These are phyloP conservation scores for Nymphaea thermarum DNA, from an alignment of 164 flowering plant species.

Conservation along the genomic window DNA sequence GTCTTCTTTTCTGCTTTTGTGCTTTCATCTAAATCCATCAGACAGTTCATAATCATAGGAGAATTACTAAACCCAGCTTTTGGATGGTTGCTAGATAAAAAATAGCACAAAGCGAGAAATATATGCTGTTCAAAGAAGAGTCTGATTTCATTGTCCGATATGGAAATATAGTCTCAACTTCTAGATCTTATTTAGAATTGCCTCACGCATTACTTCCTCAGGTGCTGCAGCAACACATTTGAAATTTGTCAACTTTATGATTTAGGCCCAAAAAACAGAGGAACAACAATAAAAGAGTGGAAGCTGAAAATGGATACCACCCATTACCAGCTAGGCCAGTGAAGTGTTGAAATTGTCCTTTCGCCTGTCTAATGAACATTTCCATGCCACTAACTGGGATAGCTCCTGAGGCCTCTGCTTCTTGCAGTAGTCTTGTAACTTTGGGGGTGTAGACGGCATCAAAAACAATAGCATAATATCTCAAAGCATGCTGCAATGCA, in stretches of 20 bases:
- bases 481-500: slow-evolving; percentile 50
- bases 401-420: slow-evolving; percentile 79
- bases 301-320: background rate
- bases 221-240: background rate
- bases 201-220: background rate
- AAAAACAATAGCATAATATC: slow-evolving; percentile 58
- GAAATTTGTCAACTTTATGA: background rate
- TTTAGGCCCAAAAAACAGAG: background rate
- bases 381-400: slow-evolving; percentile 57
- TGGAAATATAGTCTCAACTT: background rate
- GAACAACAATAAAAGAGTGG: background rate
- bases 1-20: too few relatives aligned
- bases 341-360: slow-evolving; percentile 67
- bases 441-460: slow-evolving; percentile 94
- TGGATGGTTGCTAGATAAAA: too few relatives aligned
- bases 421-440: slow-evolving; percentile 71
- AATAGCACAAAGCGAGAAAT: too few relatives aligned
- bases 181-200: background rate
- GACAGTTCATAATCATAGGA: too few relatives aligned
- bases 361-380: slow-evolving; percentile 93
- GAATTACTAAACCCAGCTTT: too few relatives aligned
- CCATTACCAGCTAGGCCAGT: slow-evolving; percentile 17
- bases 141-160: too few relatives aligned
- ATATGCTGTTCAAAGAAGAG: too few relatives aligned
- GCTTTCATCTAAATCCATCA: too few relatives aligned